Evolutionary conservation across 148 eudicot species (phyloP).

Genomic region (Rhododendron molle): DNA sequence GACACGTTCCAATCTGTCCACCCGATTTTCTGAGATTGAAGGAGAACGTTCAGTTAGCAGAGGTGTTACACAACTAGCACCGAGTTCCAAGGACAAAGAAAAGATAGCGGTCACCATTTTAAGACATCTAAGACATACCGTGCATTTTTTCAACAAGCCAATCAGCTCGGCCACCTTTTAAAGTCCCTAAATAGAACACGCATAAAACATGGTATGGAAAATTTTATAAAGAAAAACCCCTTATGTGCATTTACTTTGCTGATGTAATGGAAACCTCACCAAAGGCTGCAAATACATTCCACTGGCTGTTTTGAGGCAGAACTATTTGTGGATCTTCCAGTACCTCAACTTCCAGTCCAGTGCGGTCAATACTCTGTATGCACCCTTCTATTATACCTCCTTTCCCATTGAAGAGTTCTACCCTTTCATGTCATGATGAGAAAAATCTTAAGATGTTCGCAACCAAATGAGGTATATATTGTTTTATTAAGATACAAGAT

Average conservation of each 20-base stretch:
- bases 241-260: not conserved
- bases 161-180: slow-evolving; percentile 94
- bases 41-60: slow-evolving; percentile 80
- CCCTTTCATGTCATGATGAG: slow-evolving; percentile 56
- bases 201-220: slow-evolving; percentile 10
- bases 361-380: slow-evolving; percentile 73
- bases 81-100: slow-evolving; percentile 56
- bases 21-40: slow-evolving; percentile 79
- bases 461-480: not conserved
- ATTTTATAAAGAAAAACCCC: not conserved
- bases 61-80: slow-evolving; percentile 83
- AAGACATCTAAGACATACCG: slow-evolving; percentile 43
- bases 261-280: slow-evolving; percentile 40
- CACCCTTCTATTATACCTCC: slow-evolving; percentile 78
- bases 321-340: slow-evolving; percentile 50
- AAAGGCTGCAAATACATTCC: slow-evolving; percentile 93
- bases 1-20: slow-evolving; percentile 81
- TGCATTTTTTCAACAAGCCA: slow-evolving; percentile 98
- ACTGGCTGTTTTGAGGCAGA: slow-evolving; percentile 49
- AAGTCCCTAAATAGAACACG: slow-evolving; percentile 46
- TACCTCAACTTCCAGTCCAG: slow-evolving; percentile 69
- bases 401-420: slow-evolving; percentile 93
- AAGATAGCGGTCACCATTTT: not conserved
- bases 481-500: not conserved
- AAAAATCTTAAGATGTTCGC: not conserved